A percentile compares a stretch with the other conserved stretches of the same genome.
Evolutionary conservation across 148 eudicot species (phyloP).

Genomic region (Salicornia ramosissima): DNA sequence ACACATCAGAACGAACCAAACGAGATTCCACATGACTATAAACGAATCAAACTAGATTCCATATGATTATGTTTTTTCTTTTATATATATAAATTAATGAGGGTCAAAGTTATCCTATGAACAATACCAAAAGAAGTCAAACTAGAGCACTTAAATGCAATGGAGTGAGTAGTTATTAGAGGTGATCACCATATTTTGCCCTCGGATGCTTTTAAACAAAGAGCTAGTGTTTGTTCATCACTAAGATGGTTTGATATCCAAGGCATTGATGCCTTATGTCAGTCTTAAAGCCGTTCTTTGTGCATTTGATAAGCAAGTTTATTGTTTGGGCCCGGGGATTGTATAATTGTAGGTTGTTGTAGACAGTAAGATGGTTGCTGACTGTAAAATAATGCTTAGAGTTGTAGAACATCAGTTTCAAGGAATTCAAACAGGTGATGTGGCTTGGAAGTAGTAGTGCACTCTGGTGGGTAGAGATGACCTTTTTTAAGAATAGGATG

Average conservation of each 20-base stretch:
- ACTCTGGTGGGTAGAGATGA: too few species aligned
- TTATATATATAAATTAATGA: too few species aligned
- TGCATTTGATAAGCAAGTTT: not conserved
- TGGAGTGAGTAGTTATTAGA: not conserved
- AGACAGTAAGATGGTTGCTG: not conserved
- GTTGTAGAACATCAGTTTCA: not conserved
- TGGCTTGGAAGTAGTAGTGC: not conserved
- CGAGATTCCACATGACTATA: too few species aligned
- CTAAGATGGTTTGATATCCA: not conserved
- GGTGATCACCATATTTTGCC: not conserved
- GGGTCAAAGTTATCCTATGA: too few species aligned
- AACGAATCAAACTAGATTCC: too few species aligned
- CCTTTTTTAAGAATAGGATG: not conserved
- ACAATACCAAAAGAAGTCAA: too few species aligned
- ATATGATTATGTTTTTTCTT: too few species aligned
- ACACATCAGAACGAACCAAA: too few species aligned
- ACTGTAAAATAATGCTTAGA: not conserved
- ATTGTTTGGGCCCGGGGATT: not conserved
- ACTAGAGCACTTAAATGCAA: too few species aligned
- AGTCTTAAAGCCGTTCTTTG: not conserved
- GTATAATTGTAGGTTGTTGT: not conserved
- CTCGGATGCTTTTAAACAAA: not conserved
- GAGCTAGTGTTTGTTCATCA: not conserved
- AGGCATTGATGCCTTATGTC: not conserved
- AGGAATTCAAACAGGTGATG: not conserved